Percentiles rank a stretch among this genome's conserved stretches.
Evolutionary conservation across 2,329 filamentous ascomycete genomes (phyloP).

Genomic region (Pestalotiopsis sp.): DNA sequence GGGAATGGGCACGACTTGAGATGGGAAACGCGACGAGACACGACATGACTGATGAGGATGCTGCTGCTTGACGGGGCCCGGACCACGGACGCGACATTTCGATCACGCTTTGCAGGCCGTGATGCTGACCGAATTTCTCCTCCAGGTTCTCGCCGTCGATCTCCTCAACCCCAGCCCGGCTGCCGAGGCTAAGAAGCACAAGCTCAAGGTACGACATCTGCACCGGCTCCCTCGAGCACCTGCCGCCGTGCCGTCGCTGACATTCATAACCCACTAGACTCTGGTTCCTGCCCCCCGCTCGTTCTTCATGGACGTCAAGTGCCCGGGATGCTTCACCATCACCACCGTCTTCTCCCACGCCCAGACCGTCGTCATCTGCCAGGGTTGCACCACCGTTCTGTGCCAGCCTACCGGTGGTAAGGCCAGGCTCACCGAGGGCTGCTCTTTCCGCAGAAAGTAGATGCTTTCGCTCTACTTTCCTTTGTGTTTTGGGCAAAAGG

Average conservation of each 20-base stretch:
- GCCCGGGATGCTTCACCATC: constrained; percentile 99
- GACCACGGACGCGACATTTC: not conserved
- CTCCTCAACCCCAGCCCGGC: constrained; percentile 98
- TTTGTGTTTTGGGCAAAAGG: constrained; percentile 44
- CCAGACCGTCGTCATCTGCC: constrained; percentile 99
- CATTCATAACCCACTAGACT: constrained; percentile 54
- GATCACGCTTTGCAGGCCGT: constrained; percentile 13
- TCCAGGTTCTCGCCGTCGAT: constrained; percentile 99
- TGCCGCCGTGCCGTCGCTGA: constrained; percentile 18
- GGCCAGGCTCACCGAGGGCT: constrained; percentile 98
- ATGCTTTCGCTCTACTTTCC: constrained; percentile 51
- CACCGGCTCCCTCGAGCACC: not conserved
- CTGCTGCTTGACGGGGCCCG: constrained; percentile 9
- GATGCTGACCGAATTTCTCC: constrained; percentile 48
- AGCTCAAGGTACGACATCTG: constrained; percentile 85
- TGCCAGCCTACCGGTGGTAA: constrained; percentile 99
- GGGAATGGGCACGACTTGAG: not conserved
- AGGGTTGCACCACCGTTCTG: constrained; percentile 98
- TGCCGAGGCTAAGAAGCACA: constrained; percentile 99
- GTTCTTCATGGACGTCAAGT: constrained; percentile 99
- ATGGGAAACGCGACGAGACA: not conserved
- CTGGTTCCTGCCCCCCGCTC: constrained; percentile 96
- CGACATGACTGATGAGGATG: not conserved
- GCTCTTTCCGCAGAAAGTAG: constrained; percentile 99
- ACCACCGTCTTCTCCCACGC: constrained; percentile 99